Conservation (phyloP, 352 stramenopile genomes). For the Phytophthora rubi region DNA sequence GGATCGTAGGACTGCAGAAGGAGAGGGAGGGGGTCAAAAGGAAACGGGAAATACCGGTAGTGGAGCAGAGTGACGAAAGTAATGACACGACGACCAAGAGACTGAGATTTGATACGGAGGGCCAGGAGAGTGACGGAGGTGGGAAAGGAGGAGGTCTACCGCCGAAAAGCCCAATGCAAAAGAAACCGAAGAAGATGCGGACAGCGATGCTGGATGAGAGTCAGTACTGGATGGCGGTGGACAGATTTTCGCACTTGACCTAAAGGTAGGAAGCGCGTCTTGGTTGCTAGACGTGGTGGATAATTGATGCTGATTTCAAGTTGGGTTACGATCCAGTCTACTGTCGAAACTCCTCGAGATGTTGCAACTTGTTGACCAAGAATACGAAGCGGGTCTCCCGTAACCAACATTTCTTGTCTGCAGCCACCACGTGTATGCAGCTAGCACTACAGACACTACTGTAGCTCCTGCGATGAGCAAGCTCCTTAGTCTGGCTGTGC, state of each 20-base stretch:
- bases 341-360: too few species aligned
- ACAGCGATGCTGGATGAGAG: constrained; percentile 17
- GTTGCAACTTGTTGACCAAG: too few species aligned
- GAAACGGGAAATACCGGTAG: background rate
- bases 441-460: background rate
- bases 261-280: background rate
- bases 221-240: constrained; percentile 17
- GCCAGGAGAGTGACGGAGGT: background rate
- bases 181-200: constrained; percentile 19
- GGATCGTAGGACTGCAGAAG: background rate
- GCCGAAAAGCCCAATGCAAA: constrained; percentile 2
- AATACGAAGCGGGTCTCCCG: too few species aligned
- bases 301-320: too few species aligned
- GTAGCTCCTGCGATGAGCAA: background rate
- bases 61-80: constrained; percentile 1
- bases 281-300: too few species aligned
- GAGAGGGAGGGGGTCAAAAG: background rate
- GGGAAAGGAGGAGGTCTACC: constrained; percentile 2
- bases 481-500: background rate
- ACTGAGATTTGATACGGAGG: constrained; percentile 2
- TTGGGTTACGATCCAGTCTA: too few species aligned
- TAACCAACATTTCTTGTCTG: background rate
- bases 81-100: constrained; percentile 8
- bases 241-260: constrained; percentile 15
- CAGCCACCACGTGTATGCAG: background rate